Conservation (phyloP, 73 alveolate species). For the Blepharisma japonicum region DNA sequence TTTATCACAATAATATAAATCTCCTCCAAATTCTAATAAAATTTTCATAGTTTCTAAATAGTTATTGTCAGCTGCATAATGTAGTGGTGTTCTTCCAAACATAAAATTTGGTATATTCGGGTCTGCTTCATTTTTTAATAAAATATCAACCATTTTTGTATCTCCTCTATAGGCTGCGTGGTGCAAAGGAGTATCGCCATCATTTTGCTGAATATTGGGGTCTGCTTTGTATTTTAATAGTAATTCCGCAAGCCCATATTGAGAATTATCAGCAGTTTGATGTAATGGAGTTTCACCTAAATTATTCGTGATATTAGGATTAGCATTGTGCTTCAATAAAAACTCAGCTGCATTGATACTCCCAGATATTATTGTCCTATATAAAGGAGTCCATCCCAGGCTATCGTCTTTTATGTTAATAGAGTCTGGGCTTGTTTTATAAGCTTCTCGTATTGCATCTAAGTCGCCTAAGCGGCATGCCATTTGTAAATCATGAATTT, state of each 20-base stretch:
- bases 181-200: not conserved
- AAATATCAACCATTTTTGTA: not conserved
- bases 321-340: not conserved
- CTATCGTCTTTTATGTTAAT: not conserved
- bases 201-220: not conserved
- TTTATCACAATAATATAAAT: not conserved
- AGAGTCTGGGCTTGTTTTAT: not conserved
- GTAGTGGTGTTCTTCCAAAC: not conserved
- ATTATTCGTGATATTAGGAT: not conserved
- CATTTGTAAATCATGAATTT: not conserved
- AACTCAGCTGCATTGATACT: not conserved
- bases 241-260: not conserved
- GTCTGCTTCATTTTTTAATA: not conserved
- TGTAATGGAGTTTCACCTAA: not conserved
- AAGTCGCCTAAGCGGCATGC: not conserved
- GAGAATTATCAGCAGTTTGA: not conserved
- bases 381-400: not conserved
- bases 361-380: not conserved
- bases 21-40: not conserved
- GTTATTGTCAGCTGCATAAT: not conserved
- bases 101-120: not conserved
- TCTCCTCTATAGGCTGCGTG: not conserved
- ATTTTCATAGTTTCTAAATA: not conserved
- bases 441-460: not conserved
- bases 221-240: not conserved